phyloP scores from a whole-genome alignment of 1,284 basidiomycete genomes.

The Irpex sp. region DNA sequence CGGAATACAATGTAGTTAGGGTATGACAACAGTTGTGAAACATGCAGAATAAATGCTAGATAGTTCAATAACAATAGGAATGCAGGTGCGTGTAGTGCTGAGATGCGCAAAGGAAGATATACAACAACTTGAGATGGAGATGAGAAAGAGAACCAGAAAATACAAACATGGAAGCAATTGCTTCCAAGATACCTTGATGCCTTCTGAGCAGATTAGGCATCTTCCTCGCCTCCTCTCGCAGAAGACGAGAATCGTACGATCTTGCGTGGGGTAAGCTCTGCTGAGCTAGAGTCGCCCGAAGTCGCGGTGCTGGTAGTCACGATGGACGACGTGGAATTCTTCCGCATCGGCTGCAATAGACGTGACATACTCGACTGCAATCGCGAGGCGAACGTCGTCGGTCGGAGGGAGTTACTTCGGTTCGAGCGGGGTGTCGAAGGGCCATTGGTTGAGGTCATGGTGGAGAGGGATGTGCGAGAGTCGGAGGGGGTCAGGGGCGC shows the following conservation, averaged over 20 bases:
- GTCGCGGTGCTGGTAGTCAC: constrained; percentile 15
- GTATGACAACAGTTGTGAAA: background rate
- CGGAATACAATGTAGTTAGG: too few species aligned
- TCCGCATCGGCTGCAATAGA: constrained; percentile 33
- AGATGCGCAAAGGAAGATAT: background rate
- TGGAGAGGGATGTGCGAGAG: constrained; percentile 42
- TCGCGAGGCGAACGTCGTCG: constrained; percentile 20
- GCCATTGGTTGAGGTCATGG: constrained; percentile 37
- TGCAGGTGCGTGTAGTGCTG: background rate
- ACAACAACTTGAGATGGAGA: background rate
- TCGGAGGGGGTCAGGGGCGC: constrained; percentile 37
- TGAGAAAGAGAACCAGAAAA: background rate
- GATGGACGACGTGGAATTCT: constrained; percentile 16
- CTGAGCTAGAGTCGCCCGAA: constrained; percentile 22
- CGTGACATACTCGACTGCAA: constrained; percentile 44
- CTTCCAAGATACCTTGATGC: background rate
- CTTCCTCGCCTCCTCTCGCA: constrained; percentile 1
- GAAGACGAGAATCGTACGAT: constrained; percentile 48
- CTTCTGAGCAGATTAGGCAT: background rate
- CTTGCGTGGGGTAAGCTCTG: constrained; percentile 34
- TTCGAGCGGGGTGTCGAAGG: constrained; percentile 33
- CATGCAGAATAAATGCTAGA: background rate
- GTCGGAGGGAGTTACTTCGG: constrained; percentile 31
- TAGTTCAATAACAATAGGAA: background rate
- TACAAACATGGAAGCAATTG: background rate